A percentile compares a stretch with the other conserved stretches of the same genome.
Evolutionary conservation across 148 eudicot species (phyloP).

Genomic region (Camellia lanceoleosa): DNA sequence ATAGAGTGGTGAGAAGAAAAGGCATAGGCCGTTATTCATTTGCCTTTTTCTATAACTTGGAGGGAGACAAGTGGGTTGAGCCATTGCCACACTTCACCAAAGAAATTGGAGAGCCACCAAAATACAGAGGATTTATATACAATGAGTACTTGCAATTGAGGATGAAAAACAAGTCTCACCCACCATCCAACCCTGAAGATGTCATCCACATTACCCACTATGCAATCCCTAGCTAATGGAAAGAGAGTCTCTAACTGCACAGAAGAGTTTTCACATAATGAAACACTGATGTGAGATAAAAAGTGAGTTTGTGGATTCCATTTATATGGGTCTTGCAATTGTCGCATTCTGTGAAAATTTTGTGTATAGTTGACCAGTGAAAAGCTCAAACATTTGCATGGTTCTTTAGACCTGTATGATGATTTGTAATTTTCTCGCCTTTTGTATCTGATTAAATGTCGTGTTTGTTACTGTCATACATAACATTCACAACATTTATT

Average conservation of each 20-base stretch:
- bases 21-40: conserved; percentile 28
- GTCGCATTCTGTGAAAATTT: no score
- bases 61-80: conserved; percentile 40
- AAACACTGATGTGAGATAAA: no score
- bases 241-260: no score
- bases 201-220: conserved; percentile 25
- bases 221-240: conserved; percentile 12
- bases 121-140: conserved; percentile 32
- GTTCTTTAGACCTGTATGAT: no score
- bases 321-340: no score
- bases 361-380: neutral
- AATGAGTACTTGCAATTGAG: conserved; percentile 35
- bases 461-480: no score
- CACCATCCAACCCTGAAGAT: conserved; percentile 37
- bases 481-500: no score
- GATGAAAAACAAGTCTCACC: conserved; percentile 35
- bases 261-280: no score
- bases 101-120: conserved; percentile 28
- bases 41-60: conserved; percentile 28
- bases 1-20: conserved; percentile 30
- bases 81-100: conserved; percentile 35
- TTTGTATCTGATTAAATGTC: no score
- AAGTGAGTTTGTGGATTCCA: no score
- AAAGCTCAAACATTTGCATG: no score
- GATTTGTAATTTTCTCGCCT: no score